Percentiles rank a stretch among this genome's conserved stretches.
Conservation (phyloP, 2,329 filamentous ascomycete genomes). For the Ophiobolus disseminans region DNA sequence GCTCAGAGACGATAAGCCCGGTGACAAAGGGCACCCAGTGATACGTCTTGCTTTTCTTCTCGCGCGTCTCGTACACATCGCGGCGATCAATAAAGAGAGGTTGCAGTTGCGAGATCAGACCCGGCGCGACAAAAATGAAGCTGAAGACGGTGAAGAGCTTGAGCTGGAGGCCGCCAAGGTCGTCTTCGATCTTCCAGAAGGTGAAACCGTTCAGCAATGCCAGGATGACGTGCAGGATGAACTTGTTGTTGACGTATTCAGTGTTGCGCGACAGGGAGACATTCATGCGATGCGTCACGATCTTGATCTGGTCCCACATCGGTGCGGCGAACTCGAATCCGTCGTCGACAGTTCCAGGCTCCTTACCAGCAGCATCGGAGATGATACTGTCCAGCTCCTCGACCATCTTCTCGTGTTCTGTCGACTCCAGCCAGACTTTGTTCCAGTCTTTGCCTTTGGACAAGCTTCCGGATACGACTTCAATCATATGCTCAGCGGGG, state of each 20-base stretch:
- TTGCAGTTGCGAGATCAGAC: slow-evolving; percentile 47
- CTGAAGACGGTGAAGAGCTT: slow-evolving; percentile 57
- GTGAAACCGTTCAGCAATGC: slow-evolving; percentile 24
- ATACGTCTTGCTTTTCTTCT: slow-evolving; percentile 70
- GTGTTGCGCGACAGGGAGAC: slow-evolving; percentile 15
- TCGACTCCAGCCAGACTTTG: slow-evolving; percentile 49
- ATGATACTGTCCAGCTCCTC: slow-evolving; percentile 39
- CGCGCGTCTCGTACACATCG: slow-evolving; percentile 62
- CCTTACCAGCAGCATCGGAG: slow-evolving; percentile 39
- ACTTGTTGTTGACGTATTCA: slow-evolving; percentile 24
- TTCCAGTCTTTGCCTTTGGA: slow-evolving; percentile 51
- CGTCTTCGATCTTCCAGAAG: slow-evolving; percentile 23
- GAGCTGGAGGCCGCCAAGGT: slow-evolving; percentile 47
- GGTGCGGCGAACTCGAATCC: slow-evolving; percentile 35
- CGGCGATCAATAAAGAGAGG: slow-evolving; percentile 53
- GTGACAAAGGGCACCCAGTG: slow-evolving; percentile 75
- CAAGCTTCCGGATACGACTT: not conserved
- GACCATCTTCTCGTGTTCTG: slow-evolving; percentile 26
- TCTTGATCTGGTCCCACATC: slow-evolving; percentile 17
- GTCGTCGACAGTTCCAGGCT: slow-evolving; percentile 43
- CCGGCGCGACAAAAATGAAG: slow-evolving; percentile 49
- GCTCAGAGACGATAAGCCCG: slow-evolving; percentile 71
- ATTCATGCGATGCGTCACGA: slow-evolving; percentile 20
- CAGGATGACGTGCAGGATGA: slow-evolving; percentile 15
- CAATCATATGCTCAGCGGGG: slow-evolving; percentile 51